Base-by-base conservation (phyloP, 177 flowering plant species). In the Vitis hybrid region DNA sequence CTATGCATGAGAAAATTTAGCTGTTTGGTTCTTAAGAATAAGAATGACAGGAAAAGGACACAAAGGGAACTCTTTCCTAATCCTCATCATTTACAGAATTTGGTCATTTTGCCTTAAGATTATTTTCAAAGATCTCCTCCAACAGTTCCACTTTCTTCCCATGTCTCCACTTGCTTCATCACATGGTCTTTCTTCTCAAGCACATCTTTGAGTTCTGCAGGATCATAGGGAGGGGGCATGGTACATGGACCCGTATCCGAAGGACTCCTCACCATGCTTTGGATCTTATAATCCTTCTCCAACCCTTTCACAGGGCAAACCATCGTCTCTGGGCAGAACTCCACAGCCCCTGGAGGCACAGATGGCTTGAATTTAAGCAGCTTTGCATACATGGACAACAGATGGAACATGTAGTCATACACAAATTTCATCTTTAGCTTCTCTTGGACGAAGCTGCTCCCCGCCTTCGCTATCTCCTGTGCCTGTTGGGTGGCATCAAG, bases 151-250 rank as follows among this genome's bases (percentile, higher is more conserved):
- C 66, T 49, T 72, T 59, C 21, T 24, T 68, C 5, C 64, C 63
- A 68, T 2, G 1, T 21, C 46, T 68, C 73, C 32, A 76, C 70
- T 49, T 72, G 64, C 21, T 24, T 68, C 5, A 40, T 60, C 1
- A 61, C 13, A 3, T 11, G 49, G 10, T 32, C 56, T 40, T 76
- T 69, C 9, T 51, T 72, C 7, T 68, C 66, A 1, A 72, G 6
- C 15, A 76, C 57, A 6, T 49, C 61, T 19, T 66, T 24, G 15
- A 74, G 65, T 1, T 40, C 52, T 16, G 14, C 24, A 55, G 76
- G 67, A 14, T 69, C 74, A 72, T 71, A 70, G 27, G 78, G 73
- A 58, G 73, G 70, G 6, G 73, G 74, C 64, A 77, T 10, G 1
- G 64, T 0, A 30, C 80, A 77, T 19, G 80, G 80, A 48, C 21